phyloP scores from a whole-genome alignment of 495 filamentous ascomycete genomes.

The Xylaria castorea region DNA sequence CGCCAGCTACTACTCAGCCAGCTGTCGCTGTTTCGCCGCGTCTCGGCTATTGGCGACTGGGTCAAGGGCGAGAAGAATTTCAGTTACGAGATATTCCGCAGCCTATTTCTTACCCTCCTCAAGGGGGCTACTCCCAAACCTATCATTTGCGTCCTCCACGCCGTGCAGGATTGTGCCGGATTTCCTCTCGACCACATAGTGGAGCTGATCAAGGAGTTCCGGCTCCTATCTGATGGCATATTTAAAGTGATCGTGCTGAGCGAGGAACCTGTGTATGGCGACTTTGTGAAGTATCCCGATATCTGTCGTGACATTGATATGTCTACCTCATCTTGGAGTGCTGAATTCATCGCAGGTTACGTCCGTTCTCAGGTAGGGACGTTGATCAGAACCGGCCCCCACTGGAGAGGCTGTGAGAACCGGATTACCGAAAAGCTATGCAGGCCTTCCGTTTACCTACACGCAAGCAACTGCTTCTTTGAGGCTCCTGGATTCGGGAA shows the following conservation, averaged over 20 bases:
- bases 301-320: neutral
- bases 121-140: neutral
- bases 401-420: slow-evolving; percentile 6
- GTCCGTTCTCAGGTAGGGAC: neutral
- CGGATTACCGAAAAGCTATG: neutral
- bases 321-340: slow-evolving; percentile 3
- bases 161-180: slow-evolving; percentile 3
- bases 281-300: neutral
- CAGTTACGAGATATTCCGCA: slow-evolving; percentile 3
- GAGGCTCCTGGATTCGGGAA: neutral
- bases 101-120: neutral
- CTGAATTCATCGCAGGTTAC: neutral
- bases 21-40: neutral
- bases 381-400: neutral
- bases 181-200: slow-evolving; percentile 8
- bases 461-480: neutral
- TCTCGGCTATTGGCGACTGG: neutral
- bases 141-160: neutral
- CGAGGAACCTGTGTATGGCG: neutral
- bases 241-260: slow-evolving; percentile 7
- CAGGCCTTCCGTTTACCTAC: neutral
- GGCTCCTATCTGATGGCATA: neutral
- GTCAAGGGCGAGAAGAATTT: neutral
- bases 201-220: slow-evolving; percentile 3
- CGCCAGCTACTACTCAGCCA: neutral